A percentile compares a stretch with the other conserved stretches of the same genome.
Conservation (phyloP, 257 asterid genomes). For the Solanum commersonii region DNA sequence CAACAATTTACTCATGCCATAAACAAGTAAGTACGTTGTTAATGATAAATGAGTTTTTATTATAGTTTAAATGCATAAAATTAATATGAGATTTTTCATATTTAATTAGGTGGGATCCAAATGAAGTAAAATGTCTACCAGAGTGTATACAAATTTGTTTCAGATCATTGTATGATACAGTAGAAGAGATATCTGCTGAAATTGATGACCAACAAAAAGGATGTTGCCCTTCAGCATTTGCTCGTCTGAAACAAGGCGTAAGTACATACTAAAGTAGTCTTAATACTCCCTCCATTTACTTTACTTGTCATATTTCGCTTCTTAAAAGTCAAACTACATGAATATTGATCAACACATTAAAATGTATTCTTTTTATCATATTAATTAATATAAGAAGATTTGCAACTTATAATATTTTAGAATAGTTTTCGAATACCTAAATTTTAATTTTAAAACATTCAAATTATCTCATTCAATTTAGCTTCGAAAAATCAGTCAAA, state of each 20-base stretch:
- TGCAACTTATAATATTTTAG: neutral
- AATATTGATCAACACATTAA: too few species aligned
- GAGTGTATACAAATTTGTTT: conserved; percentile 35
- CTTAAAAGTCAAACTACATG: too few species aligned
- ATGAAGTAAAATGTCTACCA: conserved; percentile 27
- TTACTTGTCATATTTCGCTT: neutral
- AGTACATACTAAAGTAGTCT: neutral
- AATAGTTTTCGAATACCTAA: too few species aligned
- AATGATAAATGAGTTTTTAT: too few species aligned
- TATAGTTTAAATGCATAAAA: neutral
- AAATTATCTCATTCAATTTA: neutral
- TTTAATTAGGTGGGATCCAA: conserved; percentile 37
- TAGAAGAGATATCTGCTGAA: conserved; percentile 24
- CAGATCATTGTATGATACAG: conserved; percentile 20
- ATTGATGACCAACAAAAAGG: conserved; percentile 25
- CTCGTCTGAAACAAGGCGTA: conserved; percentile 27
- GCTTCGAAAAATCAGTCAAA: too few species aligned
- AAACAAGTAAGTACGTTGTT: conserved; percentile 8
- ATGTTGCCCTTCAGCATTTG: conserved; percentile 30
- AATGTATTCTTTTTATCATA: too few species aligned
- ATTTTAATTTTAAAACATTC: too few species aligned
- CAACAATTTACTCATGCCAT: conserved; percentile 38
- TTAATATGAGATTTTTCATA: neutral
- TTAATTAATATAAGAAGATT: too few species aligned
- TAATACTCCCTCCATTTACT: neutral